Evolutionary conservation across 2,329 filamentous ascomycete species (phyloP), one percentile per base, ranked within the genome.

Genomic region (Diaporthe nobilis): DNA sequence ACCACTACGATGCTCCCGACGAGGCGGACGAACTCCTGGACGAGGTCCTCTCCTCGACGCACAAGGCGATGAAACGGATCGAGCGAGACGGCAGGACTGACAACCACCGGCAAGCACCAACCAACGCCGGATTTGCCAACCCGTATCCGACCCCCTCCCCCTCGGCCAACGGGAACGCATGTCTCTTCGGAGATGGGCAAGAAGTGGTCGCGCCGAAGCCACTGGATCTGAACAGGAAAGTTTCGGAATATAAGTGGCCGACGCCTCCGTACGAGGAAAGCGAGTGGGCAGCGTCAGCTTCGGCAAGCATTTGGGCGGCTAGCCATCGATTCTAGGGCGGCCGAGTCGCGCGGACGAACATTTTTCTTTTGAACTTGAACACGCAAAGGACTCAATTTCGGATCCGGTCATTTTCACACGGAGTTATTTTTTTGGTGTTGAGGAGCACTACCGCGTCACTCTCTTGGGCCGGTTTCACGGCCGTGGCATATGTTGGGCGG

Each of bases 11-110:
- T 82, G 96, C 96, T 0, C 95, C 97, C 1, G 96, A 98, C 80
- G 97, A 99, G 84, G 96, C 98, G 82, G 97, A 99, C 76, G 97
- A 99, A 85, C 89, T 99, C 13, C 89, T 98, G 13, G 96, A 98
- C 79, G 97, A 99, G 84, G 95, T 92, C 28, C 88, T 98, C 57
- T 90, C 92, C 67, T 95, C 94, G 8, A 94, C 95, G 0, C 93
- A 93, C 80, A 91, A 91, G 77, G 94, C 92, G 10, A 94, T 94
- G 81, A 93, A 91, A 82, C 92, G 92, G 13, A 87, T 98, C 76
- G 94, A 89, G 82, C 90, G 85, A 81, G 85, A 86, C 70, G 86
- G 85, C 68, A 87, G 85, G 80, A 85, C 87, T 61, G 84, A 85
- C 2, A 63, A 60, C 44, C 85, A 93, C 44, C 86, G 91, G 73